Evolutionary conservation across 352 stramenopile species (phyloP).

Genomic region (Pythium periplocum): DNA sequence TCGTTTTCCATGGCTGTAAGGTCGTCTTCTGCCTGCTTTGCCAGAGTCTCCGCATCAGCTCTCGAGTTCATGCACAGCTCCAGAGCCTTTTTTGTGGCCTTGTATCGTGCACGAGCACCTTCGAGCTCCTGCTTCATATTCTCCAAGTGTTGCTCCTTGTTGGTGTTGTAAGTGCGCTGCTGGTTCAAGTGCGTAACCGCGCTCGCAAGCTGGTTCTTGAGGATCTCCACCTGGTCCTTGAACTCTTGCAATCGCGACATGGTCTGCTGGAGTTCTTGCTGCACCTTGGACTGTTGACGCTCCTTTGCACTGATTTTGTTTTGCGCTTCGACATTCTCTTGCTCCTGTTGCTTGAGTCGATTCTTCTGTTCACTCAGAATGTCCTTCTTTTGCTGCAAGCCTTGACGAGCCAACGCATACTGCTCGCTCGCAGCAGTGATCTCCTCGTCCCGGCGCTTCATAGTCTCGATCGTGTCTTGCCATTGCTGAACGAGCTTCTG

Average conservation of each 20-base stretch:
- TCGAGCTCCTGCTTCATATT: conserved; percentile 77
- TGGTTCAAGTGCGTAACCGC: conserved; percentile 80
- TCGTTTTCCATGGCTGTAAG: conserved; percentile 61
- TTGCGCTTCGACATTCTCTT: conserved; percentile 83
- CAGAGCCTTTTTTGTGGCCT: conserved; percentile 75
- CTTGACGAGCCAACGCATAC: conserved; percentile 69
- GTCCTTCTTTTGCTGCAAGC: conserved; percentile 56
- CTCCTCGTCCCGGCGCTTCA: conserved; percentile 90
- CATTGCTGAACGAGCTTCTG: conserved; percentile 93
- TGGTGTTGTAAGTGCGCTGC: conserved; percentile 71
- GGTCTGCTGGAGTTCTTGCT: conserved; percentile 60
- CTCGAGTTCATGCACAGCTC: conserved; percentile 68
- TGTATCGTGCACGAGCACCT: conserved; percentile 57
- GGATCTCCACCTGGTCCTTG: conserved; percentile 88
- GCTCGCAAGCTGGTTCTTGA: conserved; percentile 89
- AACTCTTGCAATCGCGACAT: conserved; percentile 72
- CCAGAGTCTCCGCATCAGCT: conserved; percentile 73
- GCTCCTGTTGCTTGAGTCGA: conserved; percentile 77
- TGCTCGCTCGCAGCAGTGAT: conserved; percentile 89
- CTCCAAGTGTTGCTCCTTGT: conserved; percentile 71
- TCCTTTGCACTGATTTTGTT: conserved; percentile 64
- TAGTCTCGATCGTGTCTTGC: conserved; percentile 92
- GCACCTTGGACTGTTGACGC: conserved; percentile 57
- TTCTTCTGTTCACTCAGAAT: conserved; percentile 70
- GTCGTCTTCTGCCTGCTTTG: conserved; percentile 82